Conservation (phyloP, 208 protist species). For the Jaenimonas drosophilae region DNA sequence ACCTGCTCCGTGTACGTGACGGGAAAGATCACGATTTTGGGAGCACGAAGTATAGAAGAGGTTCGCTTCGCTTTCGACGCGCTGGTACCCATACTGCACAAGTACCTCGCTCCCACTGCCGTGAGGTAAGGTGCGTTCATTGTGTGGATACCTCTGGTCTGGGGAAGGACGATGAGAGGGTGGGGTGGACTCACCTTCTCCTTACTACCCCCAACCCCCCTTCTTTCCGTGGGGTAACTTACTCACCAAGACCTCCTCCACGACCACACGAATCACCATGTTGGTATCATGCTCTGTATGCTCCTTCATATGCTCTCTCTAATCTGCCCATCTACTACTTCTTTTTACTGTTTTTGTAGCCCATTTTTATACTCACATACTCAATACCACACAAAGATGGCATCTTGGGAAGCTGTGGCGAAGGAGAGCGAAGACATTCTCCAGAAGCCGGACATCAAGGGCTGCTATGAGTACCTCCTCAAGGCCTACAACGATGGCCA, state of each 20-base stretch:
- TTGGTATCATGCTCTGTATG: too few relatives aligned
- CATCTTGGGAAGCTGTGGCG: conserved; percentile 50
- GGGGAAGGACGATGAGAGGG: too few relatives aligned
- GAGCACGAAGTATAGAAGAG: conserved; percentile 72
- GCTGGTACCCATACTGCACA: conserved; percentile 64
- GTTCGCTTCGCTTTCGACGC: conserved; percentile 74
- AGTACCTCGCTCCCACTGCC: conserved; percentile 44
- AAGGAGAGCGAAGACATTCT: conserved; percentile 48
- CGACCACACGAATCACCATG: too few relatives aligned
- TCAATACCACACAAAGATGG: conserved; percentile 12
- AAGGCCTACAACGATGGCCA: conserved; percentile 48
- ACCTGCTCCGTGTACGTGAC: conserved; percentile 76
- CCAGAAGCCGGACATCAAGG: conserved; percentile 44
- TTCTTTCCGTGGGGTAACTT: too few relatives aligned
- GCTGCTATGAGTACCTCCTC: conserved; percentile 42
- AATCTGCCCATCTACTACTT: conserved; percentile 1
- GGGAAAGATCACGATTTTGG: conserved; percentile 75
- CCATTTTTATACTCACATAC: conserved; percentile 2
- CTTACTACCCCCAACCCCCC: too few relatives aligned
- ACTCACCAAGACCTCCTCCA: too few relatives aligned
- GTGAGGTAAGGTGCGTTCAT: too few relatives aligned
- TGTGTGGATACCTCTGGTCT: too few relatives aligned
- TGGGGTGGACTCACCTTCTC: too few relatives aligned
- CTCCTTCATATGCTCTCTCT: not conserved
- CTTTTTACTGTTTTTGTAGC: conserved; percentile 8